phyloP scores from a whole-genome alignment of 176 grass and related monocot species.

The Triticum turgidum region DNA sequence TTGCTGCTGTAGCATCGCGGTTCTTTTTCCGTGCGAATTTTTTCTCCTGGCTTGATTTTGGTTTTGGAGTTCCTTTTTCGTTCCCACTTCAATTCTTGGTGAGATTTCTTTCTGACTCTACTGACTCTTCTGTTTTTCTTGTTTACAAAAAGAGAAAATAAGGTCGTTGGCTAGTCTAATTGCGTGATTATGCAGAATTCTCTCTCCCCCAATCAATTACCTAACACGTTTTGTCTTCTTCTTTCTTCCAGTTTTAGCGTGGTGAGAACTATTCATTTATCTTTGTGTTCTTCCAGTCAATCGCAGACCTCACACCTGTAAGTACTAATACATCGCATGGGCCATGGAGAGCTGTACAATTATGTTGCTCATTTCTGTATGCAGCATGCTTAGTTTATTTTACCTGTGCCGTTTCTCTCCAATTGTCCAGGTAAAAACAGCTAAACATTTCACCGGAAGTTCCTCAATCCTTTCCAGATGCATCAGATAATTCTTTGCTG shows the following conservation, averaged over 20 bases:
- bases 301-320: background rate
- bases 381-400: conserved; percentile 3
- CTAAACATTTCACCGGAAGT: background rate
- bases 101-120: background rate
- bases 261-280: conserved; percentile 4
- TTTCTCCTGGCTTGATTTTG: background rate
- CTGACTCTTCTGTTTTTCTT: background rate
- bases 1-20: background rate
- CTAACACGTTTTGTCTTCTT: background rate
- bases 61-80: conserved; percentile 1
- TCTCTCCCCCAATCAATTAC: background rate
- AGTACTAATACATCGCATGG: conserved; percentile 17
- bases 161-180: conserved; percentile 10
- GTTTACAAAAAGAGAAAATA: background rate
- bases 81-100: background rate
- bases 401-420: conserved; percentile 1
- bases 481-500: background rate
- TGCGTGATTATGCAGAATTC: conserved; percentile 1
- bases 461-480: background rate
- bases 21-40: background rate
- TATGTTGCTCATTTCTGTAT: background rate
- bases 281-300: background rate
- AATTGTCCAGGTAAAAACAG: conserved; percentile 26
- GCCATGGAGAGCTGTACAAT: background rate
- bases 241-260: conserved; percentile 17